Conservation (phyloP, 768 basidiomycete genomes). For the Austroboletus festivus region DNA sequence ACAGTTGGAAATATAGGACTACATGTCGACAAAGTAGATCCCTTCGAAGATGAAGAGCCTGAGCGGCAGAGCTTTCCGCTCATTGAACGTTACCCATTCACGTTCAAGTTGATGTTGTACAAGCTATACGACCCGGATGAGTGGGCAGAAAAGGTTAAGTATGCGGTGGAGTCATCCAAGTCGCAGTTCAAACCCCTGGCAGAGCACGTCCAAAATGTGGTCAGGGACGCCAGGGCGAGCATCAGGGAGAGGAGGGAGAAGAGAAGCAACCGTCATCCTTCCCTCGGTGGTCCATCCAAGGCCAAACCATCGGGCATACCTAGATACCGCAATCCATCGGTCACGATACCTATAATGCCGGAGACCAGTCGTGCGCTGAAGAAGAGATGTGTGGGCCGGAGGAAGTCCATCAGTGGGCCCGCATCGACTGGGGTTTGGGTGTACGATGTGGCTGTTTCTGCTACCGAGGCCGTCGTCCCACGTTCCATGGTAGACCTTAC, state of each 20-base stretch:
- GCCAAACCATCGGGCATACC: conserved; percentile 2
- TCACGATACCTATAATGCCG: conserved; percentile 3
- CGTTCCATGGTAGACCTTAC: conserved; percentile 22
- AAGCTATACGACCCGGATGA: conserved; percentile 59
- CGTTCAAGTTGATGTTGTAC: conserved; percentile 66
- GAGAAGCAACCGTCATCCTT: conserved; percentile 25
- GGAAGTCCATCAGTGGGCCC: conserved; percentile 42
- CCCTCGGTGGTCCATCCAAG: conserved; percentile 19
- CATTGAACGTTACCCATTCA: conserved; percentile 47
- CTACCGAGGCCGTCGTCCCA: conserved; percentile 31
- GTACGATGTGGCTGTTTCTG: conserved; percentile 49
- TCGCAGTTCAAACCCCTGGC: conserved; percentile 55
- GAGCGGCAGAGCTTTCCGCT: conserved; percentile 43
- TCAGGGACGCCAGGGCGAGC: conserved; percentile 7
- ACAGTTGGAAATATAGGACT: background rate
- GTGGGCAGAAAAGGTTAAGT: conserved; percentile 55
- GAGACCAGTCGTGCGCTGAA: conserved; percentile 40
- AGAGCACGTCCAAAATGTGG: conserved; percentile 28
- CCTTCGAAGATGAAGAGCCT: conserved; percentile 20
- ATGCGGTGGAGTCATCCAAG: conserved; percentile 50
- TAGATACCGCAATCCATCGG: background rate
- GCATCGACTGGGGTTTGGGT: conserved; percentile 40
- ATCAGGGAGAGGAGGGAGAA: conserved; percentile 14
- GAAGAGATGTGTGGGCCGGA: conserved; percentile 53
- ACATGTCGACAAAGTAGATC: conserved; percentile 4